A percentile compares a stretch with the other conserved stretches of the same genome.
These are phyloP conservation scores for Mucor racemosus DNA, from an alignment of 371 early-diverging fungal genomes.

Conservation along the genomic window DNA sequence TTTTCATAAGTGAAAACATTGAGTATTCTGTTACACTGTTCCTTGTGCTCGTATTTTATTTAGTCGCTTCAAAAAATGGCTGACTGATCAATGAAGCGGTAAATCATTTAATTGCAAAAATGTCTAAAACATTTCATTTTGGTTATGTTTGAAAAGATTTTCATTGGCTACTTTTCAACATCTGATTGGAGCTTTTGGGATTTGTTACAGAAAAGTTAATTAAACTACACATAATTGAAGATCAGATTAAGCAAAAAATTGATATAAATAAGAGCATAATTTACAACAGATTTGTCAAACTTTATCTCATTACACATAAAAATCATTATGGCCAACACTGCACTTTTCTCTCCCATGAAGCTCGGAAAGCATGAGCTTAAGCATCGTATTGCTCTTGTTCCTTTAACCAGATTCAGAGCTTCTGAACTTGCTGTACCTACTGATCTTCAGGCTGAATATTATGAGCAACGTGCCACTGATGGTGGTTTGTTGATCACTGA, in stretches of 20 bases:
- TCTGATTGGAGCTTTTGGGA: not conserved
- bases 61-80: not conserved
- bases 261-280: not conserved
- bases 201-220: not conserved
- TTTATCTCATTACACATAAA: not conserved
- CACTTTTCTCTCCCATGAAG: slow-evolving; percentile 15
- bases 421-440: slow-evolving; percentile 43
- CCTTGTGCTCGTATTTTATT: not conserved
- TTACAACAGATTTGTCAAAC: not conserved
- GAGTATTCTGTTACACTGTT: not conserved
- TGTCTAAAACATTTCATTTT: not conserved
- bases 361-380: slow-evolving; percentile 27
- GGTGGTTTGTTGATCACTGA: slow-evolving; percentile 66
- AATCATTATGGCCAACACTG: not conserved
- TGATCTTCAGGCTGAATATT: slow-evolving; percentile 55
- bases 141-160: not conserved
- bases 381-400: slow-evolving; percentile 63
- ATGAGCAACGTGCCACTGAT: slow-evolving; percentile 58
- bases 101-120: not conserved
- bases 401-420: slow-evolving; percentile 57
- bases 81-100: slow-evolving; percentile 6
- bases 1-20: too few relatives aligned
- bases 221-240: not conserved
- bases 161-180: slow-evolving; percentile 4
- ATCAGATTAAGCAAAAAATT: not conserved